Evolutionary conservation across 1,284 basidiomycete species (phyloP), one percentile per base, ranked within the genome.

Genomic region (Ceratobasidium sp.): DNA sequence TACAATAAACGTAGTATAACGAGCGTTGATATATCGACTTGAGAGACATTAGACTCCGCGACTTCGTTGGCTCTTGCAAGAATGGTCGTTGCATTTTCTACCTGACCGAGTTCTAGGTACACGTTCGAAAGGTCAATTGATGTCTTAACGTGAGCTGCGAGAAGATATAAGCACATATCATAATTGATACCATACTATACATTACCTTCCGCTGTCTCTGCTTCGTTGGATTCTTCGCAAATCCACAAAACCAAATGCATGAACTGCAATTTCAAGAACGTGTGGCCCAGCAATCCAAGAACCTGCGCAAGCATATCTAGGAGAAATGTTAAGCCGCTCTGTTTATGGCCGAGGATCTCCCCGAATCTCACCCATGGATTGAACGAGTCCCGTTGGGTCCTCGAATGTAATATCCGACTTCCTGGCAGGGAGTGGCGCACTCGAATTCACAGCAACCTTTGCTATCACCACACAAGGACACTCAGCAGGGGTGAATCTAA

Each of bases 51-150:
- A 27, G 35, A 41, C 35, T 66, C 85, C 82, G 2, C 84, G 84
- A 54, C 18, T 16, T 82, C 84, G 66, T 87, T 86, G 27, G 90
- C 84, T 7, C 87, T 81, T 41, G 86, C 87, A 20, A 89, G 84
- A 1, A 88, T 88, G 69, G 89, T 90, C 10, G 85, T 86, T 81
- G 94, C 93, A 20, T 96, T 88, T 0, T 89, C 88, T 0, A 86
- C 84, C 83, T 93, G 94, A 2, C 96, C 96, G 0, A 97, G 87
- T 62, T 88, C n/a, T n/a, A 46, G 44, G 81, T 96, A 95, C 81
- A 96, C 93, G 64, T 90, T 87, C 0, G 93, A 95, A 1, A 97
- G 88, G 44, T 92, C 89, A 1, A 92, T 85, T 0, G 93, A 94
- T 0, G 90, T 85, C 0, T 85, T 84, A 12, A 94, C 86, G 81